Evolutionary conservation across 768 basidiomycete genomes (phyloP).

Genomic region (Boletus huronensis): DNA sequence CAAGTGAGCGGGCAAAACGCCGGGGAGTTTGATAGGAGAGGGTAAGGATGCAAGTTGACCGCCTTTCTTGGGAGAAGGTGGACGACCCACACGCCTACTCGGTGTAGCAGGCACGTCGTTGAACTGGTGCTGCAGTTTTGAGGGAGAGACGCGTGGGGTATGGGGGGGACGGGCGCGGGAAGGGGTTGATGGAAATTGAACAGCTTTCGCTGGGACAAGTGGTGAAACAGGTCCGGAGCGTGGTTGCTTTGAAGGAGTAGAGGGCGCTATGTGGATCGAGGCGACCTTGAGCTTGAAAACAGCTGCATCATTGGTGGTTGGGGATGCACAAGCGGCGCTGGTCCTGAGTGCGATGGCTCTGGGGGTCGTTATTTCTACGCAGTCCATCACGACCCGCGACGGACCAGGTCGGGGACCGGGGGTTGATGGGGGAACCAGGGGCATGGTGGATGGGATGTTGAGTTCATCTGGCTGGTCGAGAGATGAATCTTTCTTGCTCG

Average conservation of each 20-base stretch:
- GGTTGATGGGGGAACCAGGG: constrained; percentile 16
- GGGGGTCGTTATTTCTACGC: constrained; percentile 31
- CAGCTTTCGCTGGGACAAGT: not conserved
- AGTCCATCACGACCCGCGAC: constrained; percentile 29
- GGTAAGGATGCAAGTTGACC: not conserved
- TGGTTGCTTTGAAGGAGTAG: constrained; percentile 18
- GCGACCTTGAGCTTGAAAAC: not conserved
- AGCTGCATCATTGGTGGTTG: not conserved
- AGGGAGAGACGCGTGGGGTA: constrained; percentile 18
- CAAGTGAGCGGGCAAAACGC: constrained; percentile 40
- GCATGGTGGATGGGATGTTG: constrained; percentile 18
- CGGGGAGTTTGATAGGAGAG: constrained; percentile 22
- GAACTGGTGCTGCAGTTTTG: constrained; percentile 1
- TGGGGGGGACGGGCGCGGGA: constrained; percentile 10
- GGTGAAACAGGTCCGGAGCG: not conserved
- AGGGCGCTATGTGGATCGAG: constrained; percentile 4
- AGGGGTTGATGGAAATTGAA: constrained; percentile 16
- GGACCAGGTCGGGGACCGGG: constrained; percentile 18
- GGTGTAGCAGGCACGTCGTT: constrained; percentile 18
- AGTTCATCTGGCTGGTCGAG: constrained; percentile 29
- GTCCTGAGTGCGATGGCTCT: constrained; percentile 7
- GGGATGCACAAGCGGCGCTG: constrained; percentile 10
- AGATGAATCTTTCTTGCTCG: not conserved
- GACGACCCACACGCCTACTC: constrained; percentile 7
- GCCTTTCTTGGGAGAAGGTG: constrained; percentile 16